Evolutionary conservation across 768 basidiomycete genomes (phyloP).

Genomic region (Suillus alpinus): DNA sequence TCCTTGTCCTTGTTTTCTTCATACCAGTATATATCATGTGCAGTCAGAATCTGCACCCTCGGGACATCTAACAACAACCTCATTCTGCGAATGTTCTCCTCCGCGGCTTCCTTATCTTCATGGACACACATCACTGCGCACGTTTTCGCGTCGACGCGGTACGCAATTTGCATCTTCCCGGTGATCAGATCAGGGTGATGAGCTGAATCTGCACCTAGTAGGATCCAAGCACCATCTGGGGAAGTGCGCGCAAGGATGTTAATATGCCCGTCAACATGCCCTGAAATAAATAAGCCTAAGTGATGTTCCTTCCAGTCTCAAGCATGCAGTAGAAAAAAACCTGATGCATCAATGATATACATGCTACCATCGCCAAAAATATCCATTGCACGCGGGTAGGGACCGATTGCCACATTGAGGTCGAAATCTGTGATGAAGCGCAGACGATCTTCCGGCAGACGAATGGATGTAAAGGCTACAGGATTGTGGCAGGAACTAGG

Average conservation of each 20-base stretch:
- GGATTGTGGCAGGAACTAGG: constrained; percentile 40
- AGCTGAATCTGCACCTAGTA: constrained; percentile 51
- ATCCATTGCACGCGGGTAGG: constrained; percentile 47
- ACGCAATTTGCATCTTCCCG: constrained; percentile 37
- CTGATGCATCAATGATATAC: constrained; percentile 52
- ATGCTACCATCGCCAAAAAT: constrained; percentile 53
- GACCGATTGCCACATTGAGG: constrained; percentile 39
- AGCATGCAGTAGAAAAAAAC: neutral
- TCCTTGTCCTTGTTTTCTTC: constrained; percentile 38
- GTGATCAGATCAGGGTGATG: constrained; percentile 49
- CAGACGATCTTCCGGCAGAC: constrained; percentile 35
- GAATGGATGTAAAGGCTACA: constrained; percentile 24
- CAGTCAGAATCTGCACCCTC: constrained; percentile 45
- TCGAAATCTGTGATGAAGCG: constrained; percentile 29
- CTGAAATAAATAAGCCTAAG: neutral
- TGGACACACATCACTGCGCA: constrained; percentile 40
- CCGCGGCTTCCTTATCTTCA: constrained; percentile 40
- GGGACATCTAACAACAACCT: constrained; percentile 35
- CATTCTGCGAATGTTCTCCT: constrained; percentile 40
- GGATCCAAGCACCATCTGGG: constrained; percentile 49
- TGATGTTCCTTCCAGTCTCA: neutral
- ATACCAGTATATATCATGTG: constrained; percentile 56
- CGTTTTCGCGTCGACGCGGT: constrained; percentile 7
- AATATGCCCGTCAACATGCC: constrained; percentile 52
- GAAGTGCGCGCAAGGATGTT: constrained; percentile 51